Percentiles rank a stretch among this genome's conserved stretches.
Conservation (phyloP, 2,329 filamentous ascomycete species). For the Aaosphaeria pasadenensis region DNA sequence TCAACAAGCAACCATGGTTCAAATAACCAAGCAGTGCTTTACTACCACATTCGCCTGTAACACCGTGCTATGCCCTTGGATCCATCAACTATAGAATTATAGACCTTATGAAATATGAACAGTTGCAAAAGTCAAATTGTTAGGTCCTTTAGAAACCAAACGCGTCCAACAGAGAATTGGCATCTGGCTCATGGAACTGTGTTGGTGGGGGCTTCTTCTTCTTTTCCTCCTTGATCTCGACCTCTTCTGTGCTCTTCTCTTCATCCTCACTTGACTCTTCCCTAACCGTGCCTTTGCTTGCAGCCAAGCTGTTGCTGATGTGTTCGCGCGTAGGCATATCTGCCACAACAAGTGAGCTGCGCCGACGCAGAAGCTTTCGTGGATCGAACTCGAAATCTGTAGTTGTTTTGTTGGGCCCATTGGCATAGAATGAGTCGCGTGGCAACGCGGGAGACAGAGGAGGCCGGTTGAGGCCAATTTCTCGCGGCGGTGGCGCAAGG, state of each 20-base stretch:
- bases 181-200: slow-evolving; percentile 89
- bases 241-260: slow-evolving; percentile 34
- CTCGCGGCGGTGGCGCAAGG: slow-evolving; percentile 44
- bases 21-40: too few species aligned
- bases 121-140: too few species aligned
- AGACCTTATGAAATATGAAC: too few species aligned
- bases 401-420: slow-evolving; percentile 14
- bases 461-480: slow-evolving; percentile 9
- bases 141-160: slow-evolving; percentile 71
- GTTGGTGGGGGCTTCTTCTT: slow-evolving; percentile 63
- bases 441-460: slow-evolving; percentile 27
- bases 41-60: too few species aligned
- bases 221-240: slow-evolving; percentile 27
- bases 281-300: slow-evolving; percentile 11
- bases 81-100: too few species aligned
- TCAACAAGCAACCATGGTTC: too few species aligned
- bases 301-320: slow-evolving; percentile 16
- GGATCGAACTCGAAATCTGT: slow-evolving; percentile 53
- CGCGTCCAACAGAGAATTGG: slow-evolving; percentile 81
- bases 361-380: slow-evolving; percentile 64
- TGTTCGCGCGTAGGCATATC: slow-evolving; percentile 55
- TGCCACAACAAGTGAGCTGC: slow-evolving; percentile 76
- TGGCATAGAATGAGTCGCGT: slow-evolving; percentile 17
- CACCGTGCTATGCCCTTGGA: too few species aligned
- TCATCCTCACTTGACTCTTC: slow-evolving; percentile 15